Evolutionary conservation across 176 grass and related monocot genomes (phyloP).

Genomic region (Puccinellia tenuiflora): DNA sequence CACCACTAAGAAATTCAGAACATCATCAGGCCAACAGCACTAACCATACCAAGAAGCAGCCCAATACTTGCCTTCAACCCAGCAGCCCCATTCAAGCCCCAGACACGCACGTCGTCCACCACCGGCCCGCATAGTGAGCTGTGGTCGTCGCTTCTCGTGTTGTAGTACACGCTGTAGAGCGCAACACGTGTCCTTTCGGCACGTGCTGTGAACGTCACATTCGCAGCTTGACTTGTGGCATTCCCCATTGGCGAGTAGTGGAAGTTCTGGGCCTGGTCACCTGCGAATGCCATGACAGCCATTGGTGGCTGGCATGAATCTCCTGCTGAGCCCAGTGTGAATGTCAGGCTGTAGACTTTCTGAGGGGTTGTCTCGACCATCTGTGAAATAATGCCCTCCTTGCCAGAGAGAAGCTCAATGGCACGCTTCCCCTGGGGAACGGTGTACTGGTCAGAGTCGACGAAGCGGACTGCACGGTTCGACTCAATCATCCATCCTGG

Average conservation of each 20-base stretch:
- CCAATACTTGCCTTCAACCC: slow-evolving; percentile 35
- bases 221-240: slow-evolving; percentile 57
- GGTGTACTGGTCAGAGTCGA: slow-evolving; percentile 72
- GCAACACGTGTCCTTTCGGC: slow-evolving; percentile 73
- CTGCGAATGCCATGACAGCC: slow-evolving; percentile 85
- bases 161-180: slow-evolving; percentile 93
- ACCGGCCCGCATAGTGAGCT: slow-evolving; percentile 76
- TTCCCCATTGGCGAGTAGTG: slow-evolving; percentile 80
- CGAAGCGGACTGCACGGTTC: slow-evolving; percentile 78
- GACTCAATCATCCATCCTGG: slow-evolving; percentile 94
- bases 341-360: slow-evolving; percentile 81
- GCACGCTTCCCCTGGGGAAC: slow-evolving; percentile 92
- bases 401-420: slow-evolving; percentile 87
- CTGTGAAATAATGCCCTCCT: slow-evolving; percentile 98
- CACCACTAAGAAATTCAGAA: slow-evolving; percentile 27
- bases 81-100: slow-evolving; percentile 49
- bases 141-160: slow-evolving; percentile 80
- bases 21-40: slow-evolving; percentile 28
- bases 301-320: slow-evolving; percentile 83
- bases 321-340: slow-evolving; percentile 56
- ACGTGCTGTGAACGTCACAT: slow-evolving; percentile 62
- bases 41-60: slow-evolving; percentile 34
- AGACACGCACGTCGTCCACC: slow-evolving; percentile 63
- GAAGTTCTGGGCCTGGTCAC: slow-evolving; percentile 89
- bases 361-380: slow-evolving; percentile 89